A percentile compares a stretch with the other conserved stretches of the same genome.
Evolutionary conservation across 768 basidiomycete genomes (phyloP).

Genomic region (Kwoniella botswanensis): DNA sequence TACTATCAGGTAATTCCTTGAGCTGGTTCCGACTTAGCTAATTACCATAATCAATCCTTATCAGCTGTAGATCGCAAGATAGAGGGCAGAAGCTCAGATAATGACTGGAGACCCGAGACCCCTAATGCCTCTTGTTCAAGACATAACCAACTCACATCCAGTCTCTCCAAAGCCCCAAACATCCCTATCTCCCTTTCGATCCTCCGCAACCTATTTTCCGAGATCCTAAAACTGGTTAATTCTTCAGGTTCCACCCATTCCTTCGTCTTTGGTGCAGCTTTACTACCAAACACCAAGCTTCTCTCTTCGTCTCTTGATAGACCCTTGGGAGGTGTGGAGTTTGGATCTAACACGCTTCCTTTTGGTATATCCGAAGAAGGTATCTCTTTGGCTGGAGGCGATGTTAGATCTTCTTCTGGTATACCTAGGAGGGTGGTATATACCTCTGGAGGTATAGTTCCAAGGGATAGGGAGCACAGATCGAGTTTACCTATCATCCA

Average conservation of each 20-base stretch:
- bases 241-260: conserved; percentile 52
- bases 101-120: too few species aligned
- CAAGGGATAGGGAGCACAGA: conserved; percentile 30
- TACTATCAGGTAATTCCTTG: conserved; percentile 38
- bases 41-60: background rate
- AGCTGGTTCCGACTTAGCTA: conserved; percentile 48
- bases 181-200: conserved; percentile 53
- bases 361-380: background rate
- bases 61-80: too few species aligned
- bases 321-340: conserved; percentile 15
- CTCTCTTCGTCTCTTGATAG: conserved; percentile 27
- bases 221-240: conserved; percentile 39
- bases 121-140: background rate
- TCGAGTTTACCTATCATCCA: conserved; percentile 46
- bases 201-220: conserved; percentile 35
- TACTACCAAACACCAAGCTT: conserved; percentile 30
- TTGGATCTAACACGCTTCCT: conserved; percentile 12
- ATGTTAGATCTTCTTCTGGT: conserved; percentile 32
- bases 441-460: conserved; percentile 35
- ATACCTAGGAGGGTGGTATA: conserved; percentile 46
- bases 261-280: conserved; percentile 25
- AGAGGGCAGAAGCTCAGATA: too few species aligned
- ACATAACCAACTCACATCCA: conserved; percentile 45
- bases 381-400: conserved; percentile 26
- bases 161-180: conserved; percentile 48